These are phyloP conservation scores for Macroventuria anomochaeta DNA, from an alignment of 2,329 filamentous ascomycete genomes.

Conservation along the genomic window DNA sequence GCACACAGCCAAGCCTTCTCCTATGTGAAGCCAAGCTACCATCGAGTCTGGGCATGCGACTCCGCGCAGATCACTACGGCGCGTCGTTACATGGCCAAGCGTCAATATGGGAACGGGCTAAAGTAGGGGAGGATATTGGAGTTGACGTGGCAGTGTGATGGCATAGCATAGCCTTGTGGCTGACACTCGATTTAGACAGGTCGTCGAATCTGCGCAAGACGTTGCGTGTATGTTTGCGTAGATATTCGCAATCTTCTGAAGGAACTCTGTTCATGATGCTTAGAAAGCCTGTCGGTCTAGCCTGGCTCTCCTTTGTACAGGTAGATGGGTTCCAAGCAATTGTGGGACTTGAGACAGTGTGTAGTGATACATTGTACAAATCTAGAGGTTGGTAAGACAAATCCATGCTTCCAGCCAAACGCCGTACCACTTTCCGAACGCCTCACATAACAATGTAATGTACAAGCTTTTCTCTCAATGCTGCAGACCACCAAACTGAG, in stretches of 20 bases:
- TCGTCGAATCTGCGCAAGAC: background rate
- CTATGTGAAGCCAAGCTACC: slow-evolving; percentile 5
- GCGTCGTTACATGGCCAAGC: slow-evolving; percentile 16
- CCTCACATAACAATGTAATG: background rate
- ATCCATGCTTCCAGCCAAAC: background rate
- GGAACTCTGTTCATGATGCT: no score
- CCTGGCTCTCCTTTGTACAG: no score
- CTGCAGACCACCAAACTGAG: slow-evolving; percentile 10
- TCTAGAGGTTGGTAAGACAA: background rate
- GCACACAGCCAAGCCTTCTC: slow-evolving; percentile 2
- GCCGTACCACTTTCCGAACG: background rate
- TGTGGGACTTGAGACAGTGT: background rate
- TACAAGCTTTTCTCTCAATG: background rate
- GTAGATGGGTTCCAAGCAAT: no score
- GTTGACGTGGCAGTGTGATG: background rate
- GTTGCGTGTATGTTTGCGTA: background rate
- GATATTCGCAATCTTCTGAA: background rate
- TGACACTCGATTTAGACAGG: no score
- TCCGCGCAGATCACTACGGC: slow-evolving; percentile 3
- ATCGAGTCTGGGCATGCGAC: slow-evolving; percentile 1
- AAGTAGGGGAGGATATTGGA: background rate
- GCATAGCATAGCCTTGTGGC: background rate
- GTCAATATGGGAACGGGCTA: background rate
- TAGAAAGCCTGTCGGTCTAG: no score
- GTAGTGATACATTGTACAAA: background rate